Base-by-base conservation (phyloP, 2,329 filamentous ascomycete genomes). In the Kalaharituber pfeilii region DNA sequence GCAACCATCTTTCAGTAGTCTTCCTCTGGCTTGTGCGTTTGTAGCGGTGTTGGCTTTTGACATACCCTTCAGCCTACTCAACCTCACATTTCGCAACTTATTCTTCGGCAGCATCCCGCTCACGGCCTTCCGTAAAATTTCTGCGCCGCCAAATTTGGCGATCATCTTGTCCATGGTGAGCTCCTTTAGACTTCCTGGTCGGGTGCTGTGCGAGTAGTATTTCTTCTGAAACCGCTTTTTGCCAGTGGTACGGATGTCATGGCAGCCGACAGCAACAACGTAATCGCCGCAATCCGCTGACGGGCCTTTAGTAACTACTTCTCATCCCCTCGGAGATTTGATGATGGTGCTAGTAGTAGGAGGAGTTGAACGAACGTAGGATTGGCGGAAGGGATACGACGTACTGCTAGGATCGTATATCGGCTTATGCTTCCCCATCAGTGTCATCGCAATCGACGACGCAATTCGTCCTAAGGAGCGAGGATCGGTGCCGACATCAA, bases 351-450 rank as follows among this genome's bases (percentile, higher is more conserved):
- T n/a, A 49, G 25, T 15, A 15, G 15, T 20, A 26, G 18, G 44
- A 9, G n/a, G n/a, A n/a, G n/a, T n/a, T n/a, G n/a, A n/a, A 36
- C n/a, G 30, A n/a, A 20, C 15, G 15, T 20, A n/a, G 11, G 30
- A 11, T 13, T 25, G 28, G 50, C 28, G 13, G 39, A 44, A 15
- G 20, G 22, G 25, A 30, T 24, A 47, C 36, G 20, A 51, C 58
- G 51, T 53, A 64, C 62, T 95, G 22, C 87, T 94, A 1, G 91
- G 91, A 71, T 96, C 86, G 73, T 81, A 98, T 69, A 91, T 94
- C 22, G 91, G 91, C 73, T 98, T 98, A 77, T 98, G 84, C 75
- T 98, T 98, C 72, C 91, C 91, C 88, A 96, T 95, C 52, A 95
- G 79, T 57, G 86, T 75, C 53, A 82, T 74, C 58, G 88, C 89